Conservation (phyloP, 352 stramenopile genomes). For the Phytophthora capsici region DNA sequence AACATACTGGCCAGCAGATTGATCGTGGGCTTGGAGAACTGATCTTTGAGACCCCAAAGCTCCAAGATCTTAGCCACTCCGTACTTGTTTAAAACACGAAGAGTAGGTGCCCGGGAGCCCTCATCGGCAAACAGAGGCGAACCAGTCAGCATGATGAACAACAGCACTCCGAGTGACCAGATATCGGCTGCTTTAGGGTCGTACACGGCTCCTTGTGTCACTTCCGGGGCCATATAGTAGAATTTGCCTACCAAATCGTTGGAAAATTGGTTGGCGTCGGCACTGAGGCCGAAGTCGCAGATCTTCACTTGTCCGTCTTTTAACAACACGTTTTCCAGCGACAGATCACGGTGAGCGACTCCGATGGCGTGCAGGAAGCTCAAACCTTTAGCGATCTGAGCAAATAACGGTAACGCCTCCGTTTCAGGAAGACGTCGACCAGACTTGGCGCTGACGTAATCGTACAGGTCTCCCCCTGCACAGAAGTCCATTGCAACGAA, state of each 20-base stretch:
- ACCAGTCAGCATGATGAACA: slow-evolving; percentile 78
- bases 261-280: slow-evolving; percentile 40
- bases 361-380: slow-evolving; percentile 55
- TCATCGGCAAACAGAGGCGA: slow-evolving; percentile 49
- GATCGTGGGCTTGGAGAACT: slow-evolving; percentile 38
- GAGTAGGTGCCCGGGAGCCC: slow-evolving; percentile 50
- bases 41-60: slow-evolving; percentile 58
- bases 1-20: slow-evolving; percentile 54
- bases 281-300: slow-evolving; percentile 74
- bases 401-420: slow-evolving; percentile 46
- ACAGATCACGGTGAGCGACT: slow-evolving; percentile 65
- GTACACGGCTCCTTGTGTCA: slow-evolving; percentile 41
- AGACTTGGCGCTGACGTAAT: slow-evolving; percentile 47
- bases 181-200: slow-evolving; percentile 61
- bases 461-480: slow-evolving; percentile 66
- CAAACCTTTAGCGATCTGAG: slow-evolving; percentile 53
- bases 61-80: slow-evolving; percentile 62
- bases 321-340: slow-evolving; percentile 69
- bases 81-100: slow-evolving; percentile 56
- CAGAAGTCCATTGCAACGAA: slow-evolving; percentile 78
- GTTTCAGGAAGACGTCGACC: slow-evolving; percentile 38
- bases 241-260: slow-evolving; percentile 65
- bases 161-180: slow-evolving; percentile 70
- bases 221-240: slow-evolving; percentile 81
- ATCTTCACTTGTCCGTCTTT: slow-evolving; percentile 53